Conservation (phyloP, 2,329 filamentous ascomycete species). For the Corynespora cassiicola region DNA sequence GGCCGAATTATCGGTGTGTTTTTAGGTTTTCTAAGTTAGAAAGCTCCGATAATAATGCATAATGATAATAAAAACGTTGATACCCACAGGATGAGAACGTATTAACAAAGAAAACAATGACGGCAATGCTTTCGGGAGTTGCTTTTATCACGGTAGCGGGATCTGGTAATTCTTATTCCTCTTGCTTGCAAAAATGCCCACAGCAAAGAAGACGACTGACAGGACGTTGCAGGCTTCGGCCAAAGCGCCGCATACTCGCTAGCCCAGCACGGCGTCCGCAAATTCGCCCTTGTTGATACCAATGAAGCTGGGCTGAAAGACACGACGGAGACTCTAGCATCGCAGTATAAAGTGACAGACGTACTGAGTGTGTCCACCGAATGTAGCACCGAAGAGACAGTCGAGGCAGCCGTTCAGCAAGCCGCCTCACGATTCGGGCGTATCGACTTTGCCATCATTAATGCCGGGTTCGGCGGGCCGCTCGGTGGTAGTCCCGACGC, state of each 20-base stretch:
- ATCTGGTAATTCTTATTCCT: conserved; percentile 9
- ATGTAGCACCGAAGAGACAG: conserved; percentile 26
- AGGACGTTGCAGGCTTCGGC: conserved; percentile 10
- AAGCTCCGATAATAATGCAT: conserved; percentile 9
- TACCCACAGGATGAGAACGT: conserved; percentile 7
- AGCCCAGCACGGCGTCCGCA: conserved; percentile 9
- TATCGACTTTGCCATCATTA: conserved; percentile 61
- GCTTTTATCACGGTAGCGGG: conserved; percentile 14
- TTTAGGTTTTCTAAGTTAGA: conserved; percentile 8
- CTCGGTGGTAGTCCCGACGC: conserved; percentile 51
- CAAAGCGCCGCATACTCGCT: conserved; percentile 13
- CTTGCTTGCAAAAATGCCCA: background rate
- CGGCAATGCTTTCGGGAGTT: conserved; percentile 13
- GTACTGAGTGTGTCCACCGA: conserved; percentile 12
- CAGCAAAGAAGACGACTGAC: conserved; percentile 8
- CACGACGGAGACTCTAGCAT: conserved; percentile 10
- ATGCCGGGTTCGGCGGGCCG: conserved; percentile 55
- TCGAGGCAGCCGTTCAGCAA: conserved; percentile 43
- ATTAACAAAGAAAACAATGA: conserved; percentile 5
- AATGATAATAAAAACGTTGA: conserved; percentile 12
- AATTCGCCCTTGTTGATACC: conserved; percentile 15
- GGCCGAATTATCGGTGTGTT: conserved; percentile 9
- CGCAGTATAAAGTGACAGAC: conserved; percentile 6
- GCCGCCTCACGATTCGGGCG: conserved; percentile 49
- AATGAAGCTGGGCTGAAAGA: conserved; percentile 14